Percentiles rank a stretch among this genome's conserved stretches.
These are phyloP conservation scores for Yamadazyma taylorii DNA, from an alignment of 1,139 yeast species.

Conservation along the genomic window DNA sequence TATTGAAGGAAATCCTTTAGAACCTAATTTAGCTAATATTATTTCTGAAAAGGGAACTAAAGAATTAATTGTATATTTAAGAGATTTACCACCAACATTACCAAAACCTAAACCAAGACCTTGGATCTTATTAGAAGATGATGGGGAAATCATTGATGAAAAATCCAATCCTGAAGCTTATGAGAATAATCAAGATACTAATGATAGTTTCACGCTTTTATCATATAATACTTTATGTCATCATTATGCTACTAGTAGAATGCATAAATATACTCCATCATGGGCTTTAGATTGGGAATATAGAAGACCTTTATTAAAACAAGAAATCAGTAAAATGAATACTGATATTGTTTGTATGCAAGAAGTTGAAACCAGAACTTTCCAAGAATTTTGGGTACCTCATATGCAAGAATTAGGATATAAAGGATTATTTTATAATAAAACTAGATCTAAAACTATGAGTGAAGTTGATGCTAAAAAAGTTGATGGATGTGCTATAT, in stretches of 20 bases:
- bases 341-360: constrained; percentile 88
- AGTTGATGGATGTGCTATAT: constrained; percentile 97
- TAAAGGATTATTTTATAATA: constrained; percentile 77
- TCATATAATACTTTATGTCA: constrained; percentile 93
- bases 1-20: constrained; percentile 89
- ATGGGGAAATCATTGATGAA: constrained; percentile 62
- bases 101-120: constrained; percentile 70
- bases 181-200: constrained; percentile 17
- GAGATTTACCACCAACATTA: constrained; percentile 78
- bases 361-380: constrained; percentile 89
- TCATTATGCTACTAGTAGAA: constrained; percentile 87
- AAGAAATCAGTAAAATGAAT: constrained; percentile 63
- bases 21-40: constrained; percentile 60
- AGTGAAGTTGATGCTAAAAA: constrained; percentile 75
- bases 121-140: constrained; percentile 78
- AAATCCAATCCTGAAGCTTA: constrained; percentile 31
- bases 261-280: constrained; percentile 93
- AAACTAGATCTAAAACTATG: constrained; percentile 94
- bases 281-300: constrained; percentile 98
- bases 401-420: constrained; percentile 73
- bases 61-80: constrained; percentile 72
- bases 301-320: constrained; percentile 71
- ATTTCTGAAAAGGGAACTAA: constrained; percentile 83
- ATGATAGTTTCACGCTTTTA: constrained; percentile 66
- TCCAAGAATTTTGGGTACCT: constrained; percentile 84